Evolutionary conservation across 495 filamentous ascomycete species (phyloP).

Genomic region (Filosporella fistucella): DNA sequence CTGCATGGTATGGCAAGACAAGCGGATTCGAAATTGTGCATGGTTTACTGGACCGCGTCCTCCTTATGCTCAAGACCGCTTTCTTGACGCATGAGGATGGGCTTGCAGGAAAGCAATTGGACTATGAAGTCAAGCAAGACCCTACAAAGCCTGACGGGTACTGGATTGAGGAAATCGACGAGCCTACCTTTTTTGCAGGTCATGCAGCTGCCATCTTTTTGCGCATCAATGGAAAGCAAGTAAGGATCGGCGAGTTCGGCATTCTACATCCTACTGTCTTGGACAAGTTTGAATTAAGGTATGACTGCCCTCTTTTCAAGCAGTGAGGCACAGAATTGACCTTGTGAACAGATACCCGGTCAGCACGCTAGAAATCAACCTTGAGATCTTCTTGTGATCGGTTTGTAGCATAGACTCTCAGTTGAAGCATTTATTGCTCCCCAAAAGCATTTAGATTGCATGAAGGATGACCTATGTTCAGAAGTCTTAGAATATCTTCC

Average conservation of each 20-base stretch:
- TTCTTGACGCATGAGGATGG: conserved; percentile 76
- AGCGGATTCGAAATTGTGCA: conserved; percentile 96
- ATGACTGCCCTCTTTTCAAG: conserved; percentile 20
- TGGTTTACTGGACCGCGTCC: conserved; percentile 84
- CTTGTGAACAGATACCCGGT: conserved; percentile 82
- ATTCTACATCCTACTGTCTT: conserved; percentile 90
- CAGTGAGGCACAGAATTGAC: too few species aligned
- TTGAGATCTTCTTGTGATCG: conserved; percentile 82
- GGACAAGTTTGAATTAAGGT: conserved; percentile 89
- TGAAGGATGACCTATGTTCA: conserved; percentile 15
- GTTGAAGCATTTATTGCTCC: conserved; percentile 1
- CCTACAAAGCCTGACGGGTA: conserved; percentile 59
- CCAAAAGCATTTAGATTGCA: conserved; percentile 19
- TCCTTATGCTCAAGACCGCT: conserved; percentile 84
- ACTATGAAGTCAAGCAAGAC: conserved; percentile 45
- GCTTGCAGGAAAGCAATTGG: conserved; percentile 43
- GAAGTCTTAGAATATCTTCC: neutral
- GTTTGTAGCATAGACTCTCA: neutral
- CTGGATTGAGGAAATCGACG: conserved; percentile 89
- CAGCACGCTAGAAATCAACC: conserved; percentile 91
- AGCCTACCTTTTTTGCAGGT: conserved; percentile 86
- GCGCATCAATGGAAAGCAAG: conserved; percentile 62
- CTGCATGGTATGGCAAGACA: conserved; percentile 93
- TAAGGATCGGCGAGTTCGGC: conserved; percentile 80
- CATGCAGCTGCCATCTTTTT: conserved; percentile 81